These are phyloP conservation scores for Syzygium aqueum DNA, from an alignment of 345 rosid species.

Conservation along the genomic window DNA sequence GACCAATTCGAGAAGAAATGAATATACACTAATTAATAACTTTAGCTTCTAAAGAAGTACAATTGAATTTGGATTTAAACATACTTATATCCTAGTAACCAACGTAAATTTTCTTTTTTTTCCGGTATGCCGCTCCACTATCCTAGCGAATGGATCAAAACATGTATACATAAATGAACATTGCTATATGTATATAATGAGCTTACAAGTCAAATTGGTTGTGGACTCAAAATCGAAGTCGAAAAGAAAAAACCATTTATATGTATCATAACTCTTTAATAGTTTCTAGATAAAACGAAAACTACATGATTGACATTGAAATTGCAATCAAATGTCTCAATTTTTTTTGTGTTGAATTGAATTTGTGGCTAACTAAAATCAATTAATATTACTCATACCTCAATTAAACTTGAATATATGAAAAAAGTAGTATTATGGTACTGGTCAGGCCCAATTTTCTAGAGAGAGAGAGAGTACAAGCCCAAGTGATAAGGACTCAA, in stretches of 20 bases:
- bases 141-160: neutral
- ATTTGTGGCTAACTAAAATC: neutral
- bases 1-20: neutral
- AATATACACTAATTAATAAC: neutral
- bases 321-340: neutral
- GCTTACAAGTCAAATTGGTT: neutral
- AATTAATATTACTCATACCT: neutral
- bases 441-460: neutral
- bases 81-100: neutral
- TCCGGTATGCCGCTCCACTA: neutral
- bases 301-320: neutral
- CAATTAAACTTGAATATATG: neutral
- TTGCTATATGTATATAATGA: neutral
- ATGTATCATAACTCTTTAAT: rapidly evolving
- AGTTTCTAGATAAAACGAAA: neutral
- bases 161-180: neutral
- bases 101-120: neutral
- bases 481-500: neutral
- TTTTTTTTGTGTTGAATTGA: neutral
- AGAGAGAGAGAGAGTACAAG: neutral
- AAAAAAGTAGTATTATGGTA: neutral
- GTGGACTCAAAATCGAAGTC: neutral
- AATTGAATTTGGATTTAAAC: neutral
- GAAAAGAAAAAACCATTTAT: neutral
- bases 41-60: neutral